Conservation (phyloP, 805 yeast genomes). For the Hanseniaspora clermontiae region DNA sequence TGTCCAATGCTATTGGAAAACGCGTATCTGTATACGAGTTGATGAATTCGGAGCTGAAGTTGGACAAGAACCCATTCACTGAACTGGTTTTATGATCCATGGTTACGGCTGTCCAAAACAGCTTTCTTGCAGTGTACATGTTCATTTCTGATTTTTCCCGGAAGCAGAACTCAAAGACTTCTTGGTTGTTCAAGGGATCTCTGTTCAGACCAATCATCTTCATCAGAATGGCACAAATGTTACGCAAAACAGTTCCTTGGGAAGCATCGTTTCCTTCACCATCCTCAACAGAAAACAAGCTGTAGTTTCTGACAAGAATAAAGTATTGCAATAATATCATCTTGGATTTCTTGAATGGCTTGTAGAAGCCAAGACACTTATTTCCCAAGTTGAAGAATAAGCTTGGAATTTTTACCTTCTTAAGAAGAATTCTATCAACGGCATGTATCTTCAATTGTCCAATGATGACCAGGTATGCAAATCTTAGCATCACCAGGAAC, state of each 20-base stretch:
- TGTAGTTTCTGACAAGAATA: constrained; percentile 4
- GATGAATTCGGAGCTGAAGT: background rate
- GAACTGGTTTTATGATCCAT: constrained; percentile 10
- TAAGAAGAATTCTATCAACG: constrained; percentile 3
- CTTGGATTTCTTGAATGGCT: constrained; percentile 13
- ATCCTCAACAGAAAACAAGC: constrained; percentile 13
- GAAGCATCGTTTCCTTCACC: constrained; percentile 12
- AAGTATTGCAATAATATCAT: constrained; percentile 10
- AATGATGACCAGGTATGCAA: constrained; percentile 9
- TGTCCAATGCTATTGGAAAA: background rate
- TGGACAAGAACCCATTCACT: constrained; percentile 8
- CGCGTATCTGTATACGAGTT: constrained; percentile 1
- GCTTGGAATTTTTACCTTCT: constrained; percentile 1
- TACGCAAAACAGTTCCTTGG: constrained; percentile 7
- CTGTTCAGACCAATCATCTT: constrained; percentile 14
- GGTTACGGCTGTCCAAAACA: constrained; percentile 11
- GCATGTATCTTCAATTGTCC: constrained; percentile 9
- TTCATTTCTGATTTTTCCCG: background rate
- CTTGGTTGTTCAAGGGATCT: constrained; percentile 7
- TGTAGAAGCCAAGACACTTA: constrained; percentile 1
- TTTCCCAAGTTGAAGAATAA: constrained; percentile 7
- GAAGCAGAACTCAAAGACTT: constrained; percentile 1
- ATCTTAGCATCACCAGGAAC: constrained; percentile 11
- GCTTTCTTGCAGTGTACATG: constrained; percentile 7
- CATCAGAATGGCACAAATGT: constrained; percentile 4